Evolutionary conservation across 148 eudicot species (phyloP).

Genomic region (Chenopodium formosanum): DNA sequence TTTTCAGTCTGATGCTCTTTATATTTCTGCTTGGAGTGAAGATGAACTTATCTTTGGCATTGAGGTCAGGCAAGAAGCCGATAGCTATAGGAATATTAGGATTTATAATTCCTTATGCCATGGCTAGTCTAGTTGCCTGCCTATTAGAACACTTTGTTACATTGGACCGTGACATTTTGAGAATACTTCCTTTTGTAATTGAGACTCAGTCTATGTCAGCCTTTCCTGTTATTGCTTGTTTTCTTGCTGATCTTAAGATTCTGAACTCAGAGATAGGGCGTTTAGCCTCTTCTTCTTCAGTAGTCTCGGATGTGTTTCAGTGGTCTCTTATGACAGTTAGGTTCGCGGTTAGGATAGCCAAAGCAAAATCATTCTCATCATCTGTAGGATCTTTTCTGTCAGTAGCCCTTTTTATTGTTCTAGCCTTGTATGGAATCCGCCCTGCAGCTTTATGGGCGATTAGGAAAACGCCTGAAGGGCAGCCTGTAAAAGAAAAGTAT

Average conservation of each 20-base stretch:
- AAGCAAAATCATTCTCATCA: conserved; percentile 20
- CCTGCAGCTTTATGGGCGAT: conserved; percentile 46
- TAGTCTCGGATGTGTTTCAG: conserved; percentile 39
- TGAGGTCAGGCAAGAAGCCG: conserved; percentile 44
- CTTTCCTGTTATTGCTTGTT: conserved; percentile 44
- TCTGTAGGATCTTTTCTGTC: conserved; percentile 36
- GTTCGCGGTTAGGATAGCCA: conserved; percentile 24
- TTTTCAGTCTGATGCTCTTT: conserved; percentile 43
- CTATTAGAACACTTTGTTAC: conserved; percentile 23
- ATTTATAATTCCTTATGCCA: conserved; percentile 33
- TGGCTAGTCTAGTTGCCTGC: conserved; percentile 30
- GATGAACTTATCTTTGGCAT: conserved; percentile 36
- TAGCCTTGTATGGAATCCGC: conserved; percentile 38
- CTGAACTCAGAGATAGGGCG: conserved; percentile 50
- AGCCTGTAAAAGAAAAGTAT: conserved; percentile 41
- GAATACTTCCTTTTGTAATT: conserved; percentile 30
- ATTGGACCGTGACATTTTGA: conserved; percentile 29
- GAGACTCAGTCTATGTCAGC: conserved; percentile 41
- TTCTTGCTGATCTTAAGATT: conserved; percentile 45
- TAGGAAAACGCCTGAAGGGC: conserved; percentile 39
- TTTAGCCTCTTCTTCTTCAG: conserved; percentile 45
- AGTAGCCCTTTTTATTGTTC: conserved; percentile 17
- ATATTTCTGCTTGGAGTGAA: conserved; percentile 47
- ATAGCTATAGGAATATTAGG: conserved; percentile 43
- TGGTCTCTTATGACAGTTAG: conserved; percentile 32